phyloP scores from a whole-genome alignment of 345 rosid genomes.

The Erucastrum elatum region DNA sequence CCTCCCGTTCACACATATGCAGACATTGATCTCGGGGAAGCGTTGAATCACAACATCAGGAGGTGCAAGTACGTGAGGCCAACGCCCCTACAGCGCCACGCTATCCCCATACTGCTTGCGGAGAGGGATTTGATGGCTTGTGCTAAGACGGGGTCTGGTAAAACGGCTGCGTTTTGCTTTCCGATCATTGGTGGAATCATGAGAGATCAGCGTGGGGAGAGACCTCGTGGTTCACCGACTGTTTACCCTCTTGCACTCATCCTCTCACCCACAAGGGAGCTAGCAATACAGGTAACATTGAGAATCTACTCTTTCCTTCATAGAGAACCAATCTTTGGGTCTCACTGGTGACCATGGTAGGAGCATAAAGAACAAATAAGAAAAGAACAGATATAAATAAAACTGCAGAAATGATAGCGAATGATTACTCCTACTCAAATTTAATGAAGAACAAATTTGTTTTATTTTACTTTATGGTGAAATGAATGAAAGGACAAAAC shows the following conservation, averaged over 20 bases:
- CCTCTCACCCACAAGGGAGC: conserved; percentile 96
- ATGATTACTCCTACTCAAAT: too few species aligned
- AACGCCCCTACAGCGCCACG: conserved; percentile 92
- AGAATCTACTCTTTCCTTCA: not conserved
- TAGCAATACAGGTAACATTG: conserved; percentile 76
- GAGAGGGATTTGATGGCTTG: conserved; percentile 98
- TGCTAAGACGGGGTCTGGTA: conserved; percentile 99
- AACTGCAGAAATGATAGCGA: too few species aligned
- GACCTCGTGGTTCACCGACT: conserved; percentile 83
- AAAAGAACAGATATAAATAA: too few species aligned
- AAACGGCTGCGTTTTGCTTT: conserved; percentile 99
- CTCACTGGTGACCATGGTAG: too few species aligned
- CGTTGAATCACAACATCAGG: conserved; percentile 70
- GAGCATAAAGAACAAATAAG: too few species aligned
- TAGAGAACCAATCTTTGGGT: too few species aligned
- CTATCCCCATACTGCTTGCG: conserved; percentile 78
- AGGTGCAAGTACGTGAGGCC: conserved; percentile 98
- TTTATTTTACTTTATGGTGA: too few species aligned
- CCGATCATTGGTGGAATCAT: too few species aligned
- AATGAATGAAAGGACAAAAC: too few species aligned
- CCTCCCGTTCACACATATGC: conserved; percentile 91
- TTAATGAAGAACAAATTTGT: too few species aligned
- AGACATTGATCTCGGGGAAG: conserved; percentile 92
- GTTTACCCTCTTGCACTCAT: conserved; percentile 92
- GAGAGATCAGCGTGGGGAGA: conserved; percentile 61